Percentiles rank a stretch among this genome's conserved stretches.
phyloP scores from a whole-genome alignment of 257 asterid genomes.

The Penstemon eatonii region DNA sequence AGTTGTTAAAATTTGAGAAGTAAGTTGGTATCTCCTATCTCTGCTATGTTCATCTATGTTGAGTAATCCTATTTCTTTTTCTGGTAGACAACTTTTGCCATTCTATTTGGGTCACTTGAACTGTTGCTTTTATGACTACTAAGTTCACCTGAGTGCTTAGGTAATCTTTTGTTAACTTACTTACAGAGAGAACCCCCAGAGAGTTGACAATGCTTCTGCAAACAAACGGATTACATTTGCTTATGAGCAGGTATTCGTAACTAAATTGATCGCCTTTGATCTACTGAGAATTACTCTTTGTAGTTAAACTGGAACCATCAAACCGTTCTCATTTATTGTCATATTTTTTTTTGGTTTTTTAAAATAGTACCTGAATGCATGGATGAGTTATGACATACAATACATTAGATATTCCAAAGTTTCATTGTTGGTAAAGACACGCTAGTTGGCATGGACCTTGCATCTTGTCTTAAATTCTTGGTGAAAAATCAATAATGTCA shows the following conservation, averaged over 20 bases:
- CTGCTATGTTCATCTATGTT: constrained; percentile 23
- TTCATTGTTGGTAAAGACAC: neutral
- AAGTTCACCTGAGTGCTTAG: neutral
- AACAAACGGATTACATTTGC: constrained; percentile 75
- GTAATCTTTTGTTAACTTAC: constrained; percentile 19
- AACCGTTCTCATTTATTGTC: neutral
- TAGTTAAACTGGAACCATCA: constrained; percentile 4
- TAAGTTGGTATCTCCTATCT: constrained; percentile 36
- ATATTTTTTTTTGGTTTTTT: neutral
- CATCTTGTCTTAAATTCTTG: neutral
- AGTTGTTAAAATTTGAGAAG: constrained; percentile 83
- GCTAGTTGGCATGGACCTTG: neutral
- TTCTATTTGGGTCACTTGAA: neutral
- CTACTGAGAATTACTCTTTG: constrained; percentile 6
- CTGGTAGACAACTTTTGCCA: no score
- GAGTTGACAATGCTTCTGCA: constrained; percentile 83
- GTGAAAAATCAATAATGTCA: neutral
- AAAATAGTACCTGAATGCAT: neutral
- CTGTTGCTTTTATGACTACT: neutral
- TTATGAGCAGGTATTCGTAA: constrained; percentile 78
- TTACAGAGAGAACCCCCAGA: constrained; percentile 92
- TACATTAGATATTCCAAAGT: neutral
- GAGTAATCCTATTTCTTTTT: neutral
- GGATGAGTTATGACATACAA: neutral
- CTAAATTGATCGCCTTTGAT: constrained; percentile 14